Percentiles rank a stretch among this genome's conserved stretches.
Evolutionary conservation across 2,329 filamentous ascomycete species (phyloP).

Genomic region (Botrytis tulipae): DNA sequence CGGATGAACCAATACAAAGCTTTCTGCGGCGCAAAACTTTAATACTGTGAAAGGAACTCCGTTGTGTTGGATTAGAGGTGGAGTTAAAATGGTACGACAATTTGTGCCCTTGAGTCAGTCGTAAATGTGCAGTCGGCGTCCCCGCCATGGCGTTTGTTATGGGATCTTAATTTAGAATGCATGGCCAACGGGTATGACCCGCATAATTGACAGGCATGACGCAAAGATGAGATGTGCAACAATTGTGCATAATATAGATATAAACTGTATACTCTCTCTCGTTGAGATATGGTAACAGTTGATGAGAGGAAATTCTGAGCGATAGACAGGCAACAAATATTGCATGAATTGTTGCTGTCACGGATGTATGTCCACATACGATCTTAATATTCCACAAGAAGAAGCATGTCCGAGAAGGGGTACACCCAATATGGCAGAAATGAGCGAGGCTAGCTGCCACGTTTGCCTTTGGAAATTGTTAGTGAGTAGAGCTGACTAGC

Average conservation of each 20-base stretch:
- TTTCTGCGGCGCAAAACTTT: background rate
- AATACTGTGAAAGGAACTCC: background rate
- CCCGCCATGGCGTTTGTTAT: background rate
- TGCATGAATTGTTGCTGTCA: background rate
- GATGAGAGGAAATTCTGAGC: background rate
- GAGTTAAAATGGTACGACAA: background rate
- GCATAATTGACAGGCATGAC: constrained; percentile 3
- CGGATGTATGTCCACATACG: background rate
- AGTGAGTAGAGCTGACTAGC: background rate
- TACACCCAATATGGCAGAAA: background rate
- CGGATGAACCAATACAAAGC: background rate
- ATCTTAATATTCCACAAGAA: background rate
- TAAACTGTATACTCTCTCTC: background rate
- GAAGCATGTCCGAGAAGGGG: background rate
- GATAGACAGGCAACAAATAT: background rate
- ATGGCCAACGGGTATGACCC: background rate
- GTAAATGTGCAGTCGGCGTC: background rate
- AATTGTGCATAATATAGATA: background rate
- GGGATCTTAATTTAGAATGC: background rate
- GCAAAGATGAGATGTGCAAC: constrained; percentile 1
- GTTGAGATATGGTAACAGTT: background rate
- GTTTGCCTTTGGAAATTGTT: background rate
- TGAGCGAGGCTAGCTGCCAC: background rate
- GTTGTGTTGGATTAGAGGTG: background rate
- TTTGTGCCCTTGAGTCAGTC: constrained; percentile 8